phyloP scores from a whole-genome alignment of 2,329 filamentous ascomycete genomes.

The Exophiala xenobiotica region DNA sequence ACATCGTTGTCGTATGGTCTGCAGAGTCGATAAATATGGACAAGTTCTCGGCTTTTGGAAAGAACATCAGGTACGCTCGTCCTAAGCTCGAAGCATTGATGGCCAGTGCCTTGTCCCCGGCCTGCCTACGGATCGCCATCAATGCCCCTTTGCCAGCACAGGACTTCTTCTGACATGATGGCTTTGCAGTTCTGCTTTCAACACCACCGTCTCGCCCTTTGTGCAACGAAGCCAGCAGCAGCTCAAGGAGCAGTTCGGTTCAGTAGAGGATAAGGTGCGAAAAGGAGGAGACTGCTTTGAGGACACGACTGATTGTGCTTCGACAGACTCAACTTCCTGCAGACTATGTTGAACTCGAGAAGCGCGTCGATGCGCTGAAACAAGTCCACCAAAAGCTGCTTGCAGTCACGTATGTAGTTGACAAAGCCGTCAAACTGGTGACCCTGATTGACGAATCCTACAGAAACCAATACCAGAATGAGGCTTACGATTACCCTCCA shows the following conservation, averaged over 20 bases:
- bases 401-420: constrained; percentile 73
- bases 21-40: constrained; percentile 55
- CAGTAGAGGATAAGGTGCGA: constrained; percentile 84
- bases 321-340: constrained; percentile 86
- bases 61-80: constrained; percentile 61
- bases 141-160: constrained; percentile 18
- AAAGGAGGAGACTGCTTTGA: background rate
- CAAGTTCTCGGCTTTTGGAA: constrained; percentile 68
- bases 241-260: constrained; percentile 95
- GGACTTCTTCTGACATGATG: constrained; percentile 31
- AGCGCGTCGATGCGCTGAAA: constrained; percentile 96
- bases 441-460: constrained; percentile 11
- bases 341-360: constrained; percentile 98
- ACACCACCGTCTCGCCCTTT: constrained; percentile 85
- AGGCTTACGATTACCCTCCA: constrained; percentile 85
- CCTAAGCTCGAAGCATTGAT: constrained; percentile 20
- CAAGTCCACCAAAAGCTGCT: constrained; percentile 96
- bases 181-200: constrained; percentile 54
- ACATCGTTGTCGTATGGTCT: background rate
- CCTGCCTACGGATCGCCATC: constrained; percentile 7
- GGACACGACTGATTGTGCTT: constrained; percentile 15
- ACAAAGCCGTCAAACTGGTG: constrained; percentile 1
- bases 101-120: constrained; percentile 30
- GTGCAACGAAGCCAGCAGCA: constrained; percentile 93
- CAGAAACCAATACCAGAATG: constrained; percentile 90